These are phyloP conservation scores for Pachyrhizus erosus DNA, from an alignment of 306 rosid genomes.

Conservation along the genomic window DNA sequence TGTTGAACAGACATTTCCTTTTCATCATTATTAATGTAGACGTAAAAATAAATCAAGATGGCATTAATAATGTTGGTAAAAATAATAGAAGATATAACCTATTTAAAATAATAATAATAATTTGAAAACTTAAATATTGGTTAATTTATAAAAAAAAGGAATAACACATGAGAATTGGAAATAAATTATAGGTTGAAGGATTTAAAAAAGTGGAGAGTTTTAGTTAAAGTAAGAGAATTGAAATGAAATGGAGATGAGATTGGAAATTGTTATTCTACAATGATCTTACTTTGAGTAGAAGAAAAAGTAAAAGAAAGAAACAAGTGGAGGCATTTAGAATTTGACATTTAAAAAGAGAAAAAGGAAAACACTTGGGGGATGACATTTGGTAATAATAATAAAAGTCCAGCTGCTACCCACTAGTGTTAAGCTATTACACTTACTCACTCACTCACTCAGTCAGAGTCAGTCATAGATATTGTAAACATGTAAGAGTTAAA, in stretches of 20 bases:
- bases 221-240: background rate
- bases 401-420: slow-evolving; percentile 63
- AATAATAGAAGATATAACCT: background rate
- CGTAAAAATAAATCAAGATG: background rate
- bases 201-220: too few species aligned
- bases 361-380: too few species aligned
- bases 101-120: too few species aligned
- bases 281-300: background rate
- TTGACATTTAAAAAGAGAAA: background rate
- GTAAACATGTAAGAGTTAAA: too few species aligned
- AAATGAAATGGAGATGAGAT: too few species aligned
- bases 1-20: background rate
- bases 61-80: background rate
- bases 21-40: background rate
- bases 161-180: too few species aligned
- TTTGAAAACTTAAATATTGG: too few species aligned
- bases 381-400: background rate
- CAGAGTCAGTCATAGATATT: too few species aligned
- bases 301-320: background rate
- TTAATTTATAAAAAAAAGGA: too few species aligned
- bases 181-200: background rate
- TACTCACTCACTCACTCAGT: too few species aligned
- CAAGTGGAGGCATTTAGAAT: background rate
- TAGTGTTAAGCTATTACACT: background rate
- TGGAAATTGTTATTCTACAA: too few species aligned